phyloP scores from a whole-genome alignment of 2,329 filamentous ascomycete genomes.

The Fusarium poae region DNA sequence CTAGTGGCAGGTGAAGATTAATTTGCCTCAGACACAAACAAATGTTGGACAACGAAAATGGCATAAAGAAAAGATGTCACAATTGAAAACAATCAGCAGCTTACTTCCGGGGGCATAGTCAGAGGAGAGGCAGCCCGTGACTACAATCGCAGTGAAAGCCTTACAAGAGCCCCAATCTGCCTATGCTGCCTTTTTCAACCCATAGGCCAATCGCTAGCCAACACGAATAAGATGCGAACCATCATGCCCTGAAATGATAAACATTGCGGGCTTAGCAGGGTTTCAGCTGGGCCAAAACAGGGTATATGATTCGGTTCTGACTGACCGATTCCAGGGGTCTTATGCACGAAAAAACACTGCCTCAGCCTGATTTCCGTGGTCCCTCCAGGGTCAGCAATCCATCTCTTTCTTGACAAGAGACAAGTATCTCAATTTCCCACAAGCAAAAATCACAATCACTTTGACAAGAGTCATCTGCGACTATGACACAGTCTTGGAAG shows the following conservation, averaged over 20 bases:
- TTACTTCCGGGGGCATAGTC: not conserved
- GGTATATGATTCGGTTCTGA: slow-evolving; percentile 4
- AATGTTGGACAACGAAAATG: not conserved
- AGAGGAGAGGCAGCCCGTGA: not conserved
- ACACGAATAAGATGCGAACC: not conserved
- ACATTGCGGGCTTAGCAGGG: not conserved
- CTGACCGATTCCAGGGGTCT: slow-evolving; percentile 2
- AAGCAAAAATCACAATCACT: not conserved
- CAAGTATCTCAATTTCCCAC: not conserved
- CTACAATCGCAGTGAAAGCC: not conserved
- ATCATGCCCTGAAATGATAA: not conserved
- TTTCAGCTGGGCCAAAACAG: not conserved
- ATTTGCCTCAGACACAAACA: not conserved
- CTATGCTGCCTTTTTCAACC: slow-evolving; percentile 8
- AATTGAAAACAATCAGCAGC: not conserved
- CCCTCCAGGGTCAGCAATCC: not conserved
- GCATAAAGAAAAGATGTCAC: not conserved
- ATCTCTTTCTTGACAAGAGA: too few species aligned
- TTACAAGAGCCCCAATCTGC: slow-evolving; percentile 9
- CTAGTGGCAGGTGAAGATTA: not conserved
- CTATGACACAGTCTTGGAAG: not conserved
- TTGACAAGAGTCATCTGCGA: rapidly evolving
- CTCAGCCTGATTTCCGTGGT: slow-evolving; percentile 16
- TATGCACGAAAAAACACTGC: not conserved
- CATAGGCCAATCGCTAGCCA: not conserved